Conservation (phyloP, 768 basidiomycete genomes). For the Rhizopogon vulgaris region DNA sequence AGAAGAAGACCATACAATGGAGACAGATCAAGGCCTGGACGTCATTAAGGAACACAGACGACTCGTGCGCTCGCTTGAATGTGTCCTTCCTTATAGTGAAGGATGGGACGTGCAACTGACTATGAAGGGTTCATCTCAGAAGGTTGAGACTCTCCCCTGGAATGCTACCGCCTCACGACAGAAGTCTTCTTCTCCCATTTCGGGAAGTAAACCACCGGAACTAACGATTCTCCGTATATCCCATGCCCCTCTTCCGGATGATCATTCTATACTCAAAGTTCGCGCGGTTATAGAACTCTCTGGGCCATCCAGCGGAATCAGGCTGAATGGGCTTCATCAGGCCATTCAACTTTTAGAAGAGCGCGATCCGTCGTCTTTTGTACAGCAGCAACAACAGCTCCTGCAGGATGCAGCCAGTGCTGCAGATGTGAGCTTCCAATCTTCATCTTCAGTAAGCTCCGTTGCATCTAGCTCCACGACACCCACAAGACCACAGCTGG, state of each 20-base stretch:
- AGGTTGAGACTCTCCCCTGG: constrained; percentile 72
- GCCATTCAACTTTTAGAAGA: constrained; percentile 59
- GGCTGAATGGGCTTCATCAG: constrained; percentile 83
- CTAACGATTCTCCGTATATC: constrained; percentile 57
- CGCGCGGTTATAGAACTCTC: constrained; percentile 77
- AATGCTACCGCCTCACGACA: constrained; percentile 50
- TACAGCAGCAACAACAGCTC: constrained; percentile 35
- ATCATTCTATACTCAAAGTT: constrained; percentile 78
- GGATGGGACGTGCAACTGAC: constrained; percentile 87
- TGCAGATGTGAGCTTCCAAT: constrained; percentile 60
- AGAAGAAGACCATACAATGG: constrained; percentile 44
- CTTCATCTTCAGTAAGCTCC: constrained; percentile 54
- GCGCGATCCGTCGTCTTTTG: constrained; percentile 54
- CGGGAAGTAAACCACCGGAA: constrained; percentile 37
- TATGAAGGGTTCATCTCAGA: constrained; percentile 66
- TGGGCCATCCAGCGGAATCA: constrained; percentile 64
- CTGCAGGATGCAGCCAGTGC: constrained; percentile 70
- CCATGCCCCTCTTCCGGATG: constrained; percentile 65
- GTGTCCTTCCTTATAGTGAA: constrained; percentile 64
- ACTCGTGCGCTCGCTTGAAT: constrained; percentile 74
- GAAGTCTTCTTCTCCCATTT: constrained; percentile 26
- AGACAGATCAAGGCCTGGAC: constrained; percentile 44
- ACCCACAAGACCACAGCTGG: constrained; percentile 26
- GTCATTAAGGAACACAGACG: constrained; percentile 67
- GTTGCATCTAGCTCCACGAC: constrained; percentile 34